A percentile compares a stretch with the other conserved stretches of the same genome.
Conservation (phyloP, 805 yeast genomes). For the Cephaloascus fragrans region DNA sequence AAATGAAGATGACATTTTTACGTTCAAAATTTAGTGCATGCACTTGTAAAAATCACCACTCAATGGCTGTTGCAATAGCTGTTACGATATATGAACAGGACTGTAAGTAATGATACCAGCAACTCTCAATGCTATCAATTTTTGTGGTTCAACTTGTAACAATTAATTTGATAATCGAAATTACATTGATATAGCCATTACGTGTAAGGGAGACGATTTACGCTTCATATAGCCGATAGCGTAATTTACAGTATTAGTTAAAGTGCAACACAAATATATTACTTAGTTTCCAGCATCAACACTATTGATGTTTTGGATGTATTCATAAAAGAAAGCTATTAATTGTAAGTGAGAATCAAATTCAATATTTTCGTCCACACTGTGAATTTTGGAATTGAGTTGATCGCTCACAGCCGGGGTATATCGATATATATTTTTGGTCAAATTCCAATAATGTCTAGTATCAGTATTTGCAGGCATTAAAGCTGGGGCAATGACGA, state of each 20-base stretch:
- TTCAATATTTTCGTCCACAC: constrained; percentile 23
- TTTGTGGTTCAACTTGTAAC: too few relatives aligned
- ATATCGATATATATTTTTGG: constrained; percentile 45
- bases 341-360: constrained; percentile 23
- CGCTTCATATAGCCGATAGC: too few relatives aligned
- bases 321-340: constrained; percentile 23
- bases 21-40: too few relatives aligned
- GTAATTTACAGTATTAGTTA: too few relatives aligned
- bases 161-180: too few relatives aligned
- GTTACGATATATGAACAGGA: too few relatives aligned
- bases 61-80: not conserved
- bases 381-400: constrained; percentile 15
- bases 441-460: constrained; percentile 45
- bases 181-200: too few relatives aligned
- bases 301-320: constrained; percentile 17
- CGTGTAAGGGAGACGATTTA: too few relatives aligned
- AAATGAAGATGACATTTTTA: constrained; percentile 35
- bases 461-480: constrained; percentile 59
- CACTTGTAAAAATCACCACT: too few relatives aligned
- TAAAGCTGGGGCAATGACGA: constrained; percentile 36
- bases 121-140: too few relatives aligned
- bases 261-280: too few relatives aligned
- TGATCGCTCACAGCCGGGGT: constrained; percentile 10
- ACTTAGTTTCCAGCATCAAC: constrained; percentile 1
- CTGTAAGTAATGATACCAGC: too few relatives aligned